phyloP scores from a whole-genome alignment of 192 early-diverging fungal species.

The Dissophora ornata region DNA sequence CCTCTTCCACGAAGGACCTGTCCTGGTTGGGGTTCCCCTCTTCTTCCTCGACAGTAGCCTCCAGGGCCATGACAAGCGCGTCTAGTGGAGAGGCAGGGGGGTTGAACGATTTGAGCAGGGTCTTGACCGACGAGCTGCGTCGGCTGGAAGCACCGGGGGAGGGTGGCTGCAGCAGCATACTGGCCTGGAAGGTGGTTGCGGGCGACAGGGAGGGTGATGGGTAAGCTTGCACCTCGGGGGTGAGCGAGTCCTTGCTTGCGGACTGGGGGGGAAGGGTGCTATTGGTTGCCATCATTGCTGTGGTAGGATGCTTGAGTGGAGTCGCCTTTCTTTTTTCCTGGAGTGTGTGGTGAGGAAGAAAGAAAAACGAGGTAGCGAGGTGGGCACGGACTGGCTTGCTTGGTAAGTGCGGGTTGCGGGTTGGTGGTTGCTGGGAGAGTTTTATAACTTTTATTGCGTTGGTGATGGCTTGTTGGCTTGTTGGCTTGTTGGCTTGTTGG shows the following conservation, averaged over 20 bases:
- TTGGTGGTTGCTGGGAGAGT: no score
- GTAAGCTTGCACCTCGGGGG: constrained; percentile 6
- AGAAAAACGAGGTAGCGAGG: constrained; percentile 3
- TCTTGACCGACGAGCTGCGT: constrained; percentile 42
- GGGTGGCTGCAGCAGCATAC: not conserved
- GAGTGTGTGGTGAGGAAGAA: constrained; percentile 1
- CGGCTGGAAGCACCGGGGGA: constrained; percentile 8
- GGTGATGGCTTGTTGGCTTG: no score
- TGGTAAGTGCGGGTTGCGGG: no score
- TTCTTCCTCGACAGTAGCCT: constrained; percentile 47
- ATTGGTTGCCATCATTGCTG: not conserved
- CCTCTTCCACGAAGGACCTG: not conserved
- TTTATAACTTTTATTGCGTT: no score
- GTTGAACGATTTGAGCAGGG: constrained; percentile 26
- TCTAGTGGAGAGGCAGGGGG: constrained; percentile 52
- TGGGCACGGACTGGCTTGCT: not conserved
- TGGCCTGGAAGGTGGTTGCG: constrained; percentile 1
- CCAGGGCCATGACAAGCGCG: constrained; percentile 56
- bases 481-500: no score
- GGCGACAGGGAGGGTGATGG: constrained; percentile 44
- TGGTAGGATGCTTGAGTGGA: not conserved
- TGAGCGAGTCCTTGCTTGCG: constrained; percentile 1
- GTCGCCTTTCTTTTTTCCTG: constrained; percentile 1
- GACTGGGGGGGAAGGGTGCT: not conserved
- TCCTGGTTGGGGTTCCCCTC: not conserved